Base-by-base conservation (phyloP, 2,329 filamentous ascomycete species). In the Exophiala alcalophila region DNA sequence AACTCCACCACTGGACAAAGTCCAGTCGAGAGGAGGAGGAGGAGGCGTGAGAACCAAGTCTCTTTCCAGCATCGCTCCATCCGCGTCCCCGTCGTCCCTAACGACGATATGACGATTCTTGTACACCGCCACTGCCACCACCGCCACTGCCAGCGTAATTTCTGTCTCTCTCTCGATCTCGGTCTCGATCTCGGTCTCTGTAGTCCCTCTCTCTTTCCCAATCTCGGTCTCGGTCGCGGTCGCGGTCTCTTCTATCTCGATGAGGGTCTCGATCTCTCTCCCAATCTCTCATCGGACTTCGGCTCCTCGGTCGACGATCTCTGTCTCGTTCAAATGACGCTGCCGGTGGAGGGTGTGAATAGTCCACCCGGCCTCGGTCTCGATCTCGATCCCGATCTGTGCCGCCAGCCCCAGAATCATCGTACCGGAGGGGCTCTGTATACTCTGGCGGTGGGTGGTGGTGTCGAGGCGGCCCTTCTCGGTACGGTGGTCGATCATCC, bases 201-300 rank as follows among this genome's bases (percentile, higher is more conserved):
- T 33, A 20, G 20, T 44, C 19, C 28, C 38, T 41, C 19, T 45
- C 33, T 29, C 42, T 47, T 15, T 45, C 46, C 10, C 23, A 14
- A n/a, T 48, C 49, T 27, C 49, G 31, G 25, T 49, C 49, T 29
- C 50, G 29, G 11, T 48, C 49, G 23, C 49, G 31, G 25, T 49
- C 49, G 25, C 50, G 29, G 5, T 51, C 48, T 39, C 50, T 44
- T 15, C 49, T 24, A 20, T 50, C 43, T 26, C 43, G 36, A 31
- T 41, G 30, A 10, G 16, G 14, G 24, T 43, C 33, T 24, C 39
- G 25, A 19, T 50, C 47, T 15, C 46, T 18, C 12, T 49, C 46
- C 44, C 44, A 47, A 16, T 54, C 52, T 23, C 52, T 26, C 5
- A 30, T 12, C 5, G 49, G 52, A 40, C 49, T 53, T 35, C 49